These are phyloP conservation scores for Neurospora africana DNA, from an alignment of 495 filamentous ascomycete genomes.

Conservation along the genomic window DNA sequence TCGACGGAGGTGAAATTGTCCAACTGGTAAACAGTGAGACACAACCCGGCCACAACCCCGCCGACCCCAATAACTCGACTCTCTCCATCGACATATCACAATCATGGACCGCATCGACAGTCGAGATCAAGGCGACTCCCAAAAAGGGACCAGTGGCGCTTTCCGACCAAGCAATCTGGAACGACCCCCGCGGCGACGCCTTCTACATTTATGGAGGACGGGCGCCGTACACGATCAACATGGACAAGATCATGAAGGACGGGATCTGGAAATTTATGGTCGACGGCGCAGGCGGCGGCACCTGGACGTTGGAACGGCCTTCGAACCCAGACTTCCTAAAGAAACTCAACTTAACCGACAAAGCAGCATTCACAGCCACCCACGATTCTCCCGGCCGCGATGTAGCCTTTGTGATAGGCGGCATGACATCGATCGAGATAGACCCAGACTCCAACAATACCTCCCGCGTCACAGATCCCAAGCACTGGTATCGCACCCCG, in stretches of 20 bases:
- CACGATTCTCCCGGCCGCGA: not conserved
- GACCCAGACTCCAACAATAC: not conserved
- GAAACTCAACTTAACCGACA: not conserved
- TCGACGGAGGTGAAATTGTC: conserved; percentile 12
- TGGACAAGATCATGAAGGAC: conserved; percentile 5
- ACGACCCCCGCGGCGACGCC: conserved; percentile 9
- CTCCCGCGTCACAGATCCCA: not conserved
- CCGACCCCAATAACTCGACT: not conserved
- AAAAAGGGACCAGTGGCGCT: conserved; percentile 3
- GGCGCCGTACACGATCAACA: conserved; percentile 1
- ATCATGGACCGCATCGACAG: conserved; percentile 24
- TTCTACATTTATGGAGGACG: conserved; percentile 30
- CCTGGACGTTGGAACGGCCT: conserved; percentile 15
- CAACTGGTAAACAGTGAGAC: conserved; percentile 1
- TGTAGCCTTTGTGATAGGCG: conserved; percentile 10
- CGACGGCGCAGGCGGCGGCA: conserved; percentile 24
- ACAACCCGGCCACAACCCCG: not conserved
- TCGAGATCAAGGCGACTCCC: conserved; percentile 16
- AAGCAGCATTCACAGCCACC: not conserved
- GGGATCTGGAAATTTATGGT: conserved; percentile 24
- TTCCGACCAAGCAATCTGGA: conserved; percentile 18
- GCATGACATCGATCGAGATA: conserved; percentile 2
- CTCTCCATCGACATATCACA: conserved; percentile 22
- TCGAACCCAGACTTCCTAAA: not conserved
- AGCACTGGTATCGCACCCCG: not conserved